Evolutionary conservation across 345 rosid genomes (phyloP), one percentile per base, ranked within the genome.

Genomic region (Euclidium syriacum): DNA sequence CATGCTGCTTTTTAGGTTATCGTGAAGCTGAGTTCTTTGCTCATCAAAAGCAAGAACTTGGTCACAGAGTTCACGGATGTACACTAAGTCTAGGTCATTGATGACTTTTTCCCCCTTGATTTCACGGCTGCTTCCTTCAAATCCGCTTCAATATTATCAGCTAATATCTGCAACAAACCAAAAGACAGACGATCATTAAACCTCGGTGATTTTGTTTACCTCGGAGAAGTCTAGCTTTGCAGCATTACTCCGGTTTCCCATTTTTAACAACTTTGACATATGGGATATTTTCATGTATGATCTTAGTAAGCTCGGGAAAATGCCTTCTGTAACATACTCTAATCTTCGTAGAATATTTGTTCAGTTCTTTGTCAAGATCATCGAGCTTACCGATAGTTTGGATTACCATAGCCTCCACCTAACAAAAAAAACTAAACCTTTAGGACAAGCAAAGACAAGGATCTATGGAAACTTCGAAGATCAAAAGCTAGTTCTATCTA

Each of bases 281-380:
- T 0, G 47, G 76, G 19, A 90, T 85, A 70, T 83, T 87, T 52
- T 90, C 97, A 52, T 74, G 76, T 22, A 90, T 73, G 66, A 90
- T 87, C 82, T 83, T 90, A 4, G 90, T 86, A 52, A 90, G 90
- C 78, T 90, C 97, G 0, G 95, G 97, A 74, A 87, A 87, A 74
- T 87, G 97, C 97, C 95, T 87, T 17, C 95, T 92, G 4, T 87
- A 87, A 95, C 95, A 87, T 61, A 87, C 95, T 20, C 84, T 79
- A 19, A 83, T 88, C 49, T 95, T 83, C 97, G 85, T 90, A 0
- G 92, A 86, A 24, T 87, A 90, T 0, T 84, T 85, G 61, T 87
- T 90, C 2, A 87, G 77, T 75, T 90, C 95, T 71, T 90, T 90
- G 73, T 86, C 91, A 49, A 90, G 92, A 67, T 90, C 95, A 20